Conservation (phyloP, 345 rosid species). For the Hibiscus syriacus region DNA sequence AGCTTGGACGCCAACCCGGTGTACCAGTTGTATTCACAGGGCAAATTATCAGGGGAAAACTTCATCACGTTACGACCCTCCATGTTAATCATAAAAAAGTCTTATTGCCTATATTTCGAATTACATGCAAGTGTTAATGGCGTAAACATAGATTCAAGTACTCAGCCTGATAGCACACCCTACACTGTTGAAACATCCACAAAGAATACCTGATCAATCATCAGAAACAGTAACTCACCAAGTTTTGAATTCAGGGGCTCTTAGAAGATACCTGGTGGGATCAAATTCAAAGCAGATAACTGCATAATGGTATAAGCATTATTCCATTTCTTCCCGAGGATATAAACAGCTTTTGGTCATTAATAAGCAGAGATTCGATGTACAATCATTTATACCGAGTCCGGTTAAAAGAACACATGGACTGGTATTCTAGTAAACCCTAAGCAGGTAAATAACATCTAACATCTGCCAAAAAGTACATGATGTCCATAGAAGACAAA, state of each 20-base stretch:
- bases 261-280: background rate
- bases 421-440: background rate
- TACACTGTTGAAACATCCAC: background rate
- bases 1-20: conserved; percentile 27
- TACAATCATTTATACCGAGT: background rate
- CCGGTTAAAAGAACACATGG: background rate
- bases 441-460: background rate
- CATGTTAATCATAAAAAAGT: conserved; percentile 50
- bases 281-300: background rate
- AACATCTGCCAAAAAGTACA: background rate
- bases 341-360: background rate
- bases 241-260: background rate
- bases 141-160: background rate
- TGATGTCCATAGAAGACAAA: too few species aligned
- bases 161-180: background rate
- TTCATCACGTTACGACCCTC: conserved; percentile 47
- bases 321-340: background rate
- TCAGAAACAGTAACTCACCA: background rate
- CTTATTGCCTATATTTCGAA: conserved; percentile 28
- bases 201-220: background rate
- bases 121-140: conserved; percentile 1
- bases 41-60: conserved; percentile 53
- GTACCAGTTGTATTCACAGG: conserved; percentile 52
- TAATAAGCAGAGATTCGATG: background rate
- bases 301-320: background rate